Evolutionary conservation across 495 filamentous ascomycete species (phyloP), one percentile per base, ranked within the genome.

Genomic region (Rostrohypoxylon terebratum): DNA sequence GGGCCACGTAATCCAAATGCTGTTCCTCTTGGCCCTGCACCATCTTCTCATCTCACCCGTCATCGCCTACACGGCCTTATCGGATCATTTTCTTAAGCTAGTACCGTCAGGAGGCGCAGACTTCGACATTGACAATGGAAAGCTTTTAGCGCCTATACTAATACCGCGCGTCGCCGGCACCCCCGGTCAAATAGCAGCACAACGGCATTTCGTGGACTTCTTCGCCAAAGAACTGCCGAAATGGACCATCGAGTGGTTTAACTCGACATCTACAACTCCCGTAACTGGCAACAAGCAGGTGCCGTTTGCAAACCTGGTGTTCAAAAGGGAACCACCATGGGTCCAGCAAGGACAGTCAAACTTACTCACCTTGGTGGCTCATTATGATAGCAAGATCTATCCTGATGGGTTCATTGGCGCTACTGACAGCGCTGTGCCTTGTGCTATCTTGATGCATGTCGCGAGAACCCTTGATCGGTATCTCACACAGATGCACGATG

Each of bases 391-490:
- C 77, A 91, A 96, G 80, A 84, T 93, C 28, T 83, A 84, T 9
- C 96, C 96, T 0, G 79, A 90, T 66, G 96, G 94, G 0, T 99
- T 99, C 78, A 93, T 99, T 58, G 96, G 96, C 5, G 96, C 94
- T 0, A 94, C 90, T 23, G 96, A 99, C 74, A 97, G 93, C 71
- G 96, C 96, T 0, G 96, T 89, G 34, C 94, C 96, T 33, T 97
- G 94, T 78, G 96, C 96, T 0, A 92, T 98, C 81, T 83, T 99
- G 50, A 86, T 99, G 88, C 92, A 96, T 78, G 89, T 90, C 9
- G 93, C 94, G 75, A 83, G 92, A 67, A 93, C 85, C 63, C 83
- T 99, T 20, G 94, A 98, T 77, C 81, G 75, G 18, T 94, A 91
- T 1, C 76, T 99, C 77, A 92, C 89, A 11, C 85, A 85, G 80